Evolutionary conservation across 2,329 filamentous ascomycete genomes (phyloP).

Genomic region (Cladosporium halotolerans): DNA sequence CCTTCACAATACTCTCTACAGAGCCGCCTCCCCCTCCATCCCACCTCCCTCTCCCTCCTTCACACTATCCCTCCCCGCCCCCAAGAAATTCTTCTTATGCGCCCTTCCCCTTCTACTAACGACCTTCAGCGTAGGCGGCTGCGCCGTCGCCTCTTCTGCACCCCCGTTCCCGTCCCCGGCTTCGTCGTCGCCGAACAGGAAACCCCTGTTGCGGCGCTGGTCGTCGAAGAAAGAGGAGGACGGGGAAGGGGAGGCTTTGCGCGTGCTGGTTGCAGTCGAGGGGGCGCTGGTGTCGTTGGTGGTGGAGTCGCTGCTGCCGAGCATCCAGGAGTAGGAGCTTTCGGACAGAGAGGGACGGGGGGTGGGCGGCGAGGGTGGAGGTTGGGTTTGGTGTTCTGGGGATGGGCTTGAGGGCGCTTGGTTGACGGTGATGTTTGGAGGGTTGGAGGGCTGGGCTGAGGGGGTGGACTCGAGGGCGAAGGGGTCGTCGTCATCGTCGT

Average conservation of each 20-base stretch:
- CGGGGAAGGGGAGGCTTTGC: background rate
- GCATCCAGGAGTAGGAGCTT: slow-evolving; percentile 75
- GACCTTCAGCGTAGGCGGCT: background rate
- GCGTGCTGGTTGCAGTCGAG: background rate
- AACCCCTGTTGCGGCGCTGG: slow-evolving; percentile 16
- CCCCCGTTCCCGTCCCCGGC: background rate
- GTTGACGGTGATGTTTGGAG: background rate
- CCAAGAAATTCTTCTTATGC: background rate
- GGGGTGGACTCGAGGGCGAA: background rate
- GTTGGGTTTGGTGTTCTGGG: background rate
- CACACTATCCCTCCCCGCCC: background rate
- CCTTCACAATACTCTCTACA: background rate
- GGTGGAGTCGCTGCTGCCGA: slow-evolving; percentile 35
- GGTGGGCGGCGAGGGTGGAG: background rate
- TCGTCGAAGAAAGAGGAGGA: slow-evolving; percentile 13
- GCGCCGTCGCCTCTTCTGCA: background rate
- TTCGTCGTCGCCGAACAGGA: slow-evolving; percentile 18
- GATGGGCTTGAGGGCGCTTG: background rate
- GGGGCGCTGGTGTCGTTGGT: background rate
- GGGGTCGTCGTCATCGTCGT: background rate
- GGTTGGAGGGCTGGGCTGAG: background rate
- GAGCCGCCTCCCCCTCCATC: no score
- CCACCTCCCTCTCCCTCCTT: background rate
- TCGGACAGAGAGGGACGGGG: slow-evolving; percentile 57
- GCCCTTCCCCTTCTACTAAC: slow-evolving; percentile 2